phyloP scores from a whole-genome alignment of 2,329 filamentous ascomycete genomes.

The Bipolaris gigantea region DNA sequence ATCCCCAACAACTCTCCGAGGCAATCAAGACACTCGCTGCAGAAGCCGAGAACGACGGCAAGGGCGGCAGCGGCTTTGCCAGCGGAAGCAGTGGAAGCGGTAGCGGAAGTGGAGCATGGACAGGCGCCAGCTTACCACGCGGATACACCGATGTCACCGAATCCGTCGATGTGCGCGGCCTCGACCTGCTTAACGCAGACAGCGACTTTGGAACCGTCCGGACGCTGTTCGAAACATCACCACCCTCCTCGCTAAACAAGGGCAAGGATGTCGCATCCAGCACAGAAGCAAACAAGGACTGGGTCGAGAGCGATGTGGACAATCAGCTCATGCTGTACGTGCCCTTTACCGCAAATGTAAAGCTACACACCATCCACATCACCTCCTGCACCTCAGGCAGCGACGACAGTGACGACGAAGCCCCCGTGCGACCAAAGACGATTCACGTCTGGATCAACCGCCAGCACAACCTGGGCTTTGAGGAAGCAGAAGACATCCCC shows the following conservation, averaged over 20 bases:
- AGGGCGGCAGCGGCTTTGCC: constrained; percentile 47
- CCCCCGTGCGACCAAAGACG: constrained; percentile 77
- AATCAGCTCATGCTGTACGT: constrained; percentile 94
- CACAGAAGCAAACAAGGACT: constrained; percentile 64
- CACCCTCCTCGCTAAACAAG: constrained; percentile 63
- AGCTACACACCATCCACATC: constrained; percentile 84
- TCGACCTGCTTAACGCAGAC: constrained; percentile 88
- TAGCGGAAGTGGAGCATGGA: constrained; percentile 62
- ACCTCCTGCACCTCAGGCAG: constrained; percentile 71
- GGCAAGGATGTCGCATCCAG: constrained; percentile 50
- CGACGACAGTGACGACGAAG: constrained; percentile 67
- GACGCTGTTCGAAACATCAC: constrained; percentile 69
- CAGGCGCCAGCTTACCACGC: constrained; percentile 72
- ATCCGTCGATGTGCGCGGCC: constrained; percentile 74
- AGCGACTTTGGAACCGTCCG: constrained; percentile 72
- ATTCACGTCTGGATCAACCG: constrained; percentile 87
- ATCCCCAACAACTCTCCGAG: constrained; percentile 69
- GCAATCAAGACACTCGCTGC: constrained; percentile 71
- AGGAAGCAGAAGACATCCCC: constrained; percentile 85
- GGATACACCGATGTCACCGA: constrained; percentile 84
- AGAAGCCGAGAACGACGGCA: constrained; percentile 59
- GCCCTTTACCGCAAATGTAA: constrained; percentile 84
- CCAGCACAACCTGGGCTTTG: constrained; percentile 88
- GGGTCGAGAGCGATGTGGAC: constrained; percentile 95
- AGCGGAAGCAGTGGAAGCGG: constrained; percentile 37